These are phyloP conservation scores for Calamus simplicifolius DNA, from an alignment of 176 grass and related monocot genomes.

Conservation along the genomic window DNA sequence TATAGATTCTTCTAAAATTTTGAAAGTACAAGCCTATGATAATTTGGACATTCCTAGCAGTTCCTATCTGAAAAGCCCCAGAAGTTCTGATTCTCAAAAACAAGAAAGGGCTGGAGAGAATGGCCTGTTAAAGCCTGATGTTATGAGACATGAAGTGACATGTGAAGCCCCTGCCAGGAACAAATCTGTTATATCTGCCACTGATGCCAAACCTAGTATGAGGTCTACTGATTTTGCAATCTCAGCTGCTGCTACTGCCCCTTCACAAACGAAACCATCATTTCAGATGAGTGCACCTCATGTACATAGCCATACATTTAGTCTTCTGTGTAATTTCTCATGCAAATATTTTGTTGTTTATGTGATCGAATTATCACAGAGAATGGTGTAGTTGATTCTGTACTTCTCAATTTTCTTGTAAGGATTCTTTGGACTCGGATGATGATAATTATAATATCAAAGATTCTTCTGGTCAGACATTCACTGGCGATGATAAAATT, in stretches of 20 bases:
- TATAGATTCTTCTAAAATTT: constrained; percentile 12
- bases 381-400: not conserved
- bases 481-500: constrained; percentile 8
- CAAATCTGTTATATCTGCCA: constrained; percentile 4
- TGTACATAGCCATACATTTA: constrained; percentile 6
- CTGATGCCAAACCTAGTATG: constrained; percentile 10
- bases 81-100: constrained; percentile 22
- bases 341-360: no score
- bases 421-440: constrained; percentile 28
- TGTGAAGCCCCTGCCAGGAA: constrained; percentile 4
- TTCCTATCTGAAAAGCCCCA: not conserved
- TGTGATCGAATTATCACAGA: no score
- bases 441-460: constrained; percentile 9
- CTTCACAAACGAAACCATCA: constrained; percentile 9
- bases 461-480: not conserved
- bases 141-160: constrained; percentile 10
- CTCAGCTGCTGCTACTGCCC: constrained; percentile 15
- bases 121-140: constrained; percentile 15
- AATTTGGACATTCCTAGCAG: constrained; percentile 3
- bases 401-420: not conserved
- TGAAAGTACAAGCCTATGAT: constrained; percentile 5
- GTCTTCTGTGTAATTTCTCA: no score
- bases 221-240: not conserved
- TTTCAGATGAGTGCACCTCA: constrained; percentile 20
- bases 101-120: constrained; percentile 19